phyloP scores from a whole-genome alignment of 2,329 filamentous ascomycete genomes.

The Fusarium ambrosium region DNA sequence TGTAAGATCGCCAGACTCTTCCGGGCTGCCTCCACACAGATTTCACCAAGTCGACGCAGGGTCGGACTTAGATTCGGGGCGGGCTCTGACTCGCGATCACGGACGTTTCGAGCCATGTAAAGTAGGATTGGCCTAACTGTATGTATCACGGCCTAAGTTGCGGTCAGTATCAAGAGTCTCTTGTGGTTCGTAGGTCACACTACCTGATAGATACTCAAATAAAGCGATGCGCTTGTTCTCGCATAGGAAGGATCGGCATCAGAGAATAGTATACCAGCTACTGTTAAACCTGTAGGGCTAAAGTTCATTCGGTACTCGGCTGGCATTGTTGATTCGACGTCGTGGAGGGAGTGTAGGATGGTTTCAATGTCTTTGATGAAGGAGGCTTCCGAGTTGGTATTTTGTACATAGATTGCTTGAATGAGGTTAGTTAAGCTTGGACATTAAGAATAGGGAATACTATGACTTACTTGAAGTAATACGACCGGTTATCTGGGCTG shows the following conservation, averaged over 20 bases:
- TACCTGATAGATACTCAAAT: conserved; percentile 29
- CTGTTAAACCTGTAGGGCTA: conserved; percentile 5
- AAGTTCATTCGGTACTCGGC: conserved; percentile 22
- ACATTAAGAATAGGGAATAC: background rate
- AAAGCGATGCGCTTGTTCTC: conserved; percentile 28
- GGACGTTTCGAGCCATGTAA: conserved; percentile 28
- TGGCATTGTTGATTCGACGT: conserved; percentile 29
- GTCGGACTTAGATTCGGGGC: conserved; percentile 18
- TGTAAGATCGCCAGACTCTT: conserved; percentile 31
- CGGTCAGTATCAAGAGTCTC: background rate
- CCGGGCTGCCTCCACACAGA: conserved; percentile 30
- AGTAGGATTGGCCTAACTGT: conserved; percentile 29
- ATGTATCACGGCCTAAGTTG: conserved; percentile 23
- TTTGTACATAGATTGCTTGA: conserved; percentile 31
- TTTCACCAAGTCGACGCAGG: conserved; percentile 29
- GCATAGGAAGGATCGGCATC: conserved; percentile 14
- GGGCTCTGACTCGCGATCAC: conserved; percentile 13
- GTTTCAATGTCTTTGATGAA: conserved; percentile 33
- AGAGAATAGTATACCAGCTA: conserved; percentile 1
- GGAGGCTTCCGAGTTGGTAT: conserved; percentile 8
- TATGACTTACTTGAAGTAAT: conserved; percentile 26
- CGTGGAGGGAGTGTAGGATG: conserved; percentile 28
- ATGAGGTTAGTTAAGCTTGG: background rate
- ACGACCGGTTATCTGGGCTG: conserved; percentile 27
- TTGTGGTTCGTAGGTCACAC: background rate